Evolutionary conservation across 768 basidiomycete species (phyloP), one percentile per base, ranked within the genome.

Genomic region (Filobasidium wieringae): DNA sequence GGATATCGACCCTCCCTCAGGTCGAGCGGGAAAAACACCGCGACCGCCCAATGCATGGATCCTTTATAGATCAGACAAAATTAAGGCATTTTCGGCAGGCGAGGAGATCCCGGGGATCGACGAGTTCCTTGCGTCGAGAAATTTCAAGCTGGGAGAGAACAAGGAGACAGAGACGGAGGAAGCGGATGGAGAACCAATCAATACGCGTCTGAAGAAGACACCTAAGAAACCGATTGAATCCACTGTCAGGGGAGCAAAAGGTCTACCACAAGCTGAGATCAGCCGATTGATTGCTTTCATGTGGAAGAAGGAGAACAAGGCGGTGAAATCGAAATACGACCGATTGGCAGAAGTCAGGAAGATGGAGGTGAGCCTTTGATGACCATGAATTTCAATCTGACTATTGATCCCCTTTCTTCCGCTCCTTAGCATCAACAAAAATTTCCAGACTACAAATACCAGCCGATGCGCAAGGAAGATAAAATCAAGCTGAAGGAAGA

Each of bases 1-100:
- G 14, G 19, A 47, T 14, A 47, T 27, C 43, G n/a, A 47, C 43
- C 26, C 36, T 29, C 17, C 36, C 17, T 37, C n/a, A 6, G 7
- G 37, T 17, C 27, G 54, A 14, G 19, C 29, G n/a, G 30, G 32
- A 30, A 47, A 57, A 33, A 47, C 49, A 19, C 29, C 50, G 24
- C 79, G 87, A 0, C 87, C 87, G 2, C 81, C 83, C 9, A 89
- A 88, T 68, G 82, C 87, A 0, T 89, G 86, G 85, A 88, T 89
- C 58, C 62, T 88, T 15, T 89, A 85, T 72, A 81, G 87, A 39
- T 81, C 84, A 2, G 78, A 81, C 60, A 81, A 79, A 66, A 75
- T 80, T 27, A 19, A 27, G 22, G 43, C 22, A 22, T 47, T 30
- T 17, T 54, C 39, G 22, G 66, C 2, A 66, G 64, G 24, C 45